phyloP scores from a whole-genome alignment of 2,329 filamentous ascomycete genomes.

The Capronia americana region DNA sequence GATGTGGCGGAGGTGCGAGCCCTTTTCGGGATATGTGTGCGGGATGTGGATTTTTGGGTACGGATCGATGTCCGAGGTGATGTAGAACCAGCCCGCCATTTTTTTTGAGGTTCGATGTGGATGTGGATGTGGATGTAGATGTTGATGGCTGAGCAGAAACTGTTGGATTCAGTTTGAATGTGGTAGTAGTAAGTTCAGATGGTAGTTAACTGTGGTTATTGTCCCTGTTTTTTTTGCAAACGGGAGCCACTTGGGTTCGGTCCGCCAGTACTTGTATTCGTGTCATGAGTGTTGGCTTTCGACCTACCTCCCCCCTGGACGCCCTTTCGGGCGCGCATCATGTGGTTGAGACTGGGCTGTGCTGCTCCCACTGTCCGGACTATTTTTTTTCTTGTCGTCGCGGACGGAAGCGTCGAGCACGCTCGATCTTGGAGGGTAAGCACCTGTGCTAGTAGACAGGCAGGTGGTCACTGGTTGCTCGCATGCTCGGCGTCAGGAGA shows the following conservation, averaged over 20 bases:
- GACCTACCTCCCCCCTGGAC: neutral
- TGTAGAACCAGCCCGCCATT: constrained; percentile 30
- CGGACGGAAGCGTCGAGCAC: constrained; percentile 22
- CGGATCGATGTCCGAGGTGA: constrained; percentile 29
- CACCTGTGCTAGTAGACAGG: neutral
- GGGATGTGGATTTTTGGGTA: constrained; percentile 35
- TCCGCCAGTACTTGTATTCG: constrained; percentile 1
- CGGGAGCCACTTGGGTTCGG: neutral
- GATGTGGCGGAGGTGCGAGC: constrained; percentile 31
- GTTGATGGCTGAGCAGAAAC: neutral
- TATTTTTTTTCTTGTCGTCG: neutral
- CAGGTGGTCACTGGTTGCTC: constrained; percentile 12
- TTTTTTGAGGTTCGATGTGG: constrained; percentile 7
- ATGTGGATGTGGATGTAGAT: neutral
- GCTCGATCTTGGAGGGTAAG: neutral
- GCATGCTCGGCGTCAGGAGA: constrained; percentile 20
- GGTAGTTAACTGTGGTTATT: no score
- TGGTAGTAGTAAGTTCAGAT: neutral
- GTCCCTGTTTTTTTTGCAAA: no score
- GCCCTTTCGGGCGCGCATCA: neutral
- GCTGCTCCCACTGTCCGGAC: neutral
- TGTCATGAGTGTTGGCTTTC: neutral
- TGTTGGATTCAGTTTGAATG: neutral
- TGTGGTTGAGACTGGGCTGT: constrained; percentile 10
- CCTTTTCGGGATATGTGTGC: constrained; percentile 35